A percentile compares a stretch with the other conserved stretches of the same genome.
Evolutionary conservation across 23 red algal species (phyloP).

Genomic region (Agarophyton chilense): DNA sequence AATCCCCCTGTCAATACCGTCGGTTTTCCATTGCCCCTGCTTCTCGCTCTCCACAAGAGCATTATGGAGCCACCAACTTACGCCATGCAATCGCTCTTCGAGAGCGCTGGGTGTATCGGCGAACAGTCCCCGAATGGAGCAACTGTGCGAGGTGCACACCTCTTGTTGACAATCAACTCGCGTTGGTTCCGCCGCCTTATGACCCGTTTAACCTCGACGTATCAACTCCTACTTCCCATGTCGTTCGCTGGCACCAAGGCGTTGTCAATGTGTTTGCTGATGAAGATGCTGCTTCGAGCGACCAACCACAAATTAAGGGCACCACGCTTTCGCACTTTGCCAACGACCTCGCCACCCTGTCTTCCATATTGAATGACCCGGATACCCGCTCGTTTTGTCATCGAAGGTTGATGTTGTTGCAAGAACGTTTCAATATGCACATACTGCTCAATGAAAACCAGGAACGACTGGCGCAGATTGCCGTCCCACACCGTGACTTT

Average conservation of each 20-base stretch:
- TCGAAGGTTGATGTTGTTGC: slow-evolving; percentile 59
- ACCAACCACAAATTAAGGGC: neutral
- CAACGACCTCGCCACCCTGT: slow-evolving; percentile 70
- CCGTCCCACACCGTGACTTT: slow-evolving; percentile 96
- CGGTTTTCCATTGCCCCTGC: slow-evolving; percentile 8
- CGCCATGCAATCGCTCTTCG: slow-evolving; percentile 67
- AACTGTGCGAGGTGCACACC: neutral
- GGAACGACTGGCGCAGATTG: slow-evolving; percentile 75
- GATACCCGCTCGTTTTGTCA: slow-evolving; percentile 79
- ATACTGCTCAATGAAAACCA: slow-evolving; percentile 57
- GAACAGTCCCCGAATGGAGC: slow-evolving; percentile 64
- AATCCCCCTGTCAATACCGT: slow-evolving; percentile 15
- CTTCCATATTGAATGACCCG: slow-evolving; percentile 79
- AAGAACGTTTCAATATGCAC: slow-evolving; percentile 75
- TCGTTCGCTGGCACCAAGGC: slow-evolving; percentile 76
- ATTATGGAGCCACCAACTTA: slow-evolving; percentile 2
- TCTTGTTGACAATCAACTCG: slow-evolving; percentile 5
- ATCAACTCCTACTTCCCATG: slow-evolving; percentile 22
- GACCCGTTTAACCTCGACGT: slow-evolving; percentile 69
- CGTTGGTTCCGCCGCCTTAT: slow-evolving; percentile 80
- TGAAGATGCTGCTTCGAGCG: neutral
- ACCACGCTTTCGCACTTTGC: slow-evolving; percentile 64
- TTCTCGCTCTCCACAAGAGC: neutral
- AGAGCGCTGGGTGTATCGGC: slow-evolving; percentile 72
- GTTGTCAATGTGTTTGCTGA: slow-evolving; percentile 64